Base-by-base conservation (phyloP, 2,329 filamentous ascomycete species). In the Thermothelomyces thermophilus region DNA sequence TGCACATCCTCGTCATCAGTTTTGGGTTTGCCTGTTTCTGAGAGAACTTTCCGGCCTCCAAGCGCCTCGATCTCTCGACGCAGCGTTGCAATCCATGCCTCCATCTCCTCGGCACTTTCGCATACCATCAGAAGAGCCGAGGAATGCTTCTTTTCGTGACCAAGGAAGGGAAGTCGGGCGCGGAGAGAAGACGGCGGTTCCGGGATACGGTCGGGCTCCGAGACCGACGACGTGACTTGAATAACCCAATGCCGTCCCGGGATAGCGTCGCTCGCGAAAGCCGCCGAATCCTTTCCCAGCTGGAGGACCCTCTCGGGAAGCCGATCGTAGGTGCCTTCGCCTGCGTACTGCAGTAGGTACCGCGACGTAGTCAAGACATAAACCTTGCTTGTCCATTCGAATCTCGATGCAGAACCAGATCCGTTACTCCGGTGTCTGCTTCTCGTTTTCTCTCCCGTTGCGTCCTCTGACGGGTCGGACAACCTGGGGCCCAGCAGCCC, bases 171-270 rank as follows among this genome's bases (percentile, higher is more conserved):
- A 43, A 88, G 69, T 47, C 83, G 79, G 1, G 83, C 80, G 28
- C 88, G 73, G 3, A 89, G 66, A 1, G 83, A 86, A 43, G 78
- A 77, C 33, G 80, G 76, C 2, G 71, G 59, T 3, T 71, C 60
- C 13, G 74, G 62, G 1, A 65, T 69, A 24, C 79, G 79, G 30
- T 85, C 77, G 2, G 76, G 67, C 43, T 83, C 81, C 50, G 82
- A 80, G 8, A 74, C 70, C 31, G 87, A 84, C 2, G 82, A 84
- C 19, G 24, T 26, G 24, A 91, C 79, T 58, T 89, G 86, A 13
- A 91, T 66, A 5, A 91, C 87, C 80, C 86, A 90, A 60, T 90
- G 86, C 53, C 80, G 81, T 5, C 87, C 87, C 3, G 86, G 85
- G 48, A 91, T 88, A 13, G 86, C 73, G 63, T 93, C 87, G 57